Conservation (phyloP, 2,329 filamentous ascomycete genomes). For the Neocucurbitaria cava region DNA sequence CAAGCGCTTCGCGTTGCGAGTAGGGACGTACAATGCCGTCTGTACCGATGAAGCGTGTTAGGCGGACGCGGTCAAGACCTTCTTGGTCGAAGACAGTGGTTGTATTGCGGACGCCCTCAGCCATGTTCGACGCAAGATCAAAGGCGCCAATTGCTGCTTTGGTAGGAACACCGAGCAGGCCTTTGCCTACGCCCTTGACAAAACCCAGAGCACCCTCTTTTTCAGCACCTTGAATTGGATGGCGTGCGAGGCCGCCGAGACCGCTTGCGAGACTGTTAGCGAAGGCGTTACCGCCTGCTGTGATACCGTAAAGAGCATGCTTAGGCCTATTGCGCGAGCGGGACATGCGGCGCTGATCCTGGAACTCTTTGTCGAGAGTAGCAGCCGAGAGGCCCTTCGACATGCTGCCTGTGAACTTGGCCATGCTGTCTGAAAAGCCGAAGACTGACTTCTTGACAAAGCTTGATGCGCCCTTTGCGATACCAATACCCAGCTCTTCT, state of each 20-base stretch:
- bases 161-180: constrained; percentile 89
- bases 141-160: constrained; percentile 97
- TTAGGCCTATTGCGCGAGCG: constrained; percentile 93
- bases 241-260: constrained; percentile 89
- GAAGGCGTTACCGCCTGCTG: constrained; percentile 92
- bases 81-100: constrained; percentile 97
- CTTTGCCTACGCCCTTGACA: constrained; percentile 97
- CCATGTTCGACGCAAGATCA: constrained; percentile 95
- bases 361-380: constrained; percentile 97
- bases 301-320: constrained; percentile 95
- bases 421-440: constrained; percentile 95
- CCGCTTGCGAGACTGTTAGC: constrained; percentile 91
- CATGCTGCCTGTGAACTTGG: constrained; percentile 96
- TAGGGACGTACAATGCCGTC: constrained; percentile 96
- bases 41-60: constrained; percentile 87
- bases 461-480: constrained; percentile 94
- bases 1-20: constrained; percentile 90
- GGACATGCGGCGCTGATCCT: constrained; percentile 93
- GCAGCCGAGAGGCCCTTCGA: constrained; percentile 95
- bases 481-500: constrained; percentile 91
- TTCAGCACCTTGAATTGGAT: constrained; percentile 94
- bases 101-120: constrained; percentile 96
- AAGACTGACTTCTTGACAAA: constrained; percentile 99
- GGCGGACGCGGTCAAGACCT: constrained; percentile 91
- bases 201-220: constrained; percentile 94